These are phyloP conservation scores for Didymella sp. DNA, from an alignment of 2,329 filamentous ascomycete species.

Conservation along the genomic window DNA sequence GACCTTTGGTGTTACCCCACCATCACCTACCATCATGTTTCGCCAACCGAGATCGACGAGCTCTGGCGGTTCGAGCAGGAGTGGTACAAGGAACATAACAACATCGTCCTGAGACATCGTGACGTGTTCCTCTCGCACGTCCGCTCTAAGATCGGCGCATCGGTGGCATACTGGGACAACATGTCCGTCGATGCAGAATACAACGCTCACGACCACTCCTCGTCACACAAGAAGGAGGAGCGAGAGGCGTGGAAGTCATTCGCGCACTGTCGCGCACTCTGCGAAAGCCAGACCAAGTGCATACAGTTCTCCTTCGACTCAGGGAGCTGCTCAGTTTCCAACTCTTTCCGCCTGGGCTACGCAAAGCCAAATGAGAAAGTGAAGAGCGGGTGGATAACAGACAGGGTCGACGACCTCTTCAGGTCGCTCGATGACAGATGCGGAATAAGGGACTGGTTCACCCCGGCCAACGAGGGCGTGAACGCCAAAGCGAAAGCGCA, in stretches of 20 bases:
- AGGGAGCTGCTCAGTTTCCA: conserved; percentile 42
- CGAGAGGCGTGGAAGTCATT: conserved; percentile 48
- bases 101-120: conserved; percentile 46
- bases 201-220: conserved; percentile 43
- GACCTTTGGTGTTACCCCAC: conserved; percentile 54
- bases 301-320: conserved; percentile 47
- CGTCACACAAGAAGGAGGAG: conserved; percentile 31
- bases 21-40: conserved; percentile 52
- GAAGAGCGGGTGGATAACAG: conserved; percentile 46
- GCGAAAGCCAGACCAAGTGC: conserved; percentile 43
- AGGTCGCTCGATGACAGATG: conserved; percentile 40
- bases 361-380: conserved; percentile 38
- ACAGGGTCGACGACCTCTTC: conserved; percentile 46
- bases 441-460: conserved; percentile 46
- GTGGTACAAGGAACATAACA: conserved; percentile 46
- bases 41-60: conserved; percentile 46
- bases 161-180: conserved; percentile 45
- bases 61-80: conserved; percentile 51
- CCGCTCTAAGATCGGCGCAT: conserved; percentile 36
- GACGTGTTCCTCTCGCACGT: conserved; percentile 48
- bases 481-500: conserved; percentile 18
- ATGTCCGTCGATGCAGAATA: conserved; percentile 47
- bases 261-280: conserved; percentile 44
- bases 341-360: conserved; percentile 42
- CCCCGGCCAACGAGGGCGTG: conserved; percentile 30